Evolutionary conservation across 176 grass and related monocot genomes (phyloP).

Genomic region (Oryza rufipogon): DNA sequence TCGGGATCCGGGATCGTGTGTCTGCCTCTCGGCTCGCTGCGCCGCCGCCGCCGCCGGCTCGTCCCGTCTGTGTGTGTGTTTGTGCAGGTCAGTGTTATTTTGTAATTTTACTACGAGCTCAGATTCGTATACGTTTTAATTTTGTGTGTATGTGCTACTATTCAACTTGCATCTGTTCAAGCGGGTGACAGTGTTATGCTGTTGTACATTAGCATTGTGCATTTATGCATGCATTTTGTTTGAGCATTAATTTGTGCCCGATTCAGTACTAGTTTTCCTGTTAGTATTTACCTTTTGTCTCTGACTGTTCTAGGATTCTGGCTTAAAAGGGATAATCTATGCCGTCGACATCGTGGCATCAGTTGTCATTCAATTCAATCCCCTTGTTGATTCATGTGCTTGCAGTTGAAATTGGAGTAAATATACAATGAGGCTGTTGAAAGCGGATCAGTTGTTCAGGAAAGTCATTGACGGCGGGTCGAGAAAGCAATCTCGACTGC

Average conservation of each 20-base stretch:
- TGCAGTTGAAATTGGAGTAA: neutral
- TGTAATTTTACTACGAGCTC: neutral
- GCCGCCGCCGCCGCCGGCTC: neutral
- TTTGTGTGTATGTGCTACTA: neutral
- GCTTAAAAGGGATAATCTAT: neutral
- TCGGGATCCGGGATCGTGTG: neutral
- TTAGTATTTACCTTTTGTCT: too few relatives aligned
- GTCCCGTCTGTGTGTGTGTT: neutral
- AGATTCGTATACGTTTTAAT: neutral
- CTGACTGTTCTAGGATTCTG: too few relatives aligned
- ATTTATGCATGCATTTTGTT: neutral
- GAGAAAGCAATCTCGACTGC: constrained; percentile 44
- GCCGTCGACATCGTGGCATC: neutral
- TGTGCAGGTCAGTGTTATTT: neutral
- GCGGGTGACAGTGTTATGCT: neutral
- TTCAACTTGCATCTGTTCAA: neutral
- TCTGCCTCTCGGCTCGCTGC: neutral
- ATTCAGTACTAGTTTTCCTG: too few relatives aligned
- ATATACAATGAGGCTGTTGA: constrained; percentile 68
- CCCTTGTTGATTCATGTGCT: neutral
- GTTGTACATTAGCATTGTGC: neutral
- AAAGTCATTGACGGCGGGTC: constrained; percentile 55
- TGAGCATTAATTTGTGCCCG: neutral
- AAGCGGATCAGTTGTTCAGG: constrained; percentile 58
- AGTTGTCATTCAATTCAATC: neutral